Percentiles rank a stretch among this genome's conserved stretches.
Evolutionary conservation across 768 basidiomycete genomes (phyloP).

Genomic region (Boletellus ananas): DNA sequence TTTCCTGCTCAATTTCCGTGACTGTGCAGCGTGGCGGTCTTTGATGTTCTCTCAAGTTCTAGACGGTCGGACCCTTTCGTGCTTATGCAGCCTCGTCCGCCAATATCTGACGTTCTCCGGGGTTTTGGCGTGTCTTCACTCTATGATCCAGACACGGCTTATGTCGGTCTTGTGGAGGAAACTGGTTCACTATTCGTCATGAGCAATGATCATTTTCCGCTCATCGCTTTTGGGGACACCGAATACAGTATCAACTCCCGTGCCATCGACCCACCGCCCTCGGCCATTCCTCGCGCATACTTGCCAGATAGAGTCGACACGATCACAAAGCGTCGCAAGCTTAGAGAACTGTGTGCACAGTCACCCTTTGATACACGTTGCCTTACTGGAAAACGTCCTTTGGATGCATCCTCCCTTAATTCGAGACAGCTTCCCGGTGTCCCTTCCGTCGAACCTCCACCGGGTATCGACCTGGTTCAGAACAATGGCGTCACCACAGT

Average conservation of each 20-base stretch:
- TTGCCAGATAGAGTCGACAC: constrained; percentile 42
- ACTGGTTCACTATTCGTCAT: constrained; percentile 79
- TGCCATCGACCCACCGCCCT: constrained; percentile 36
- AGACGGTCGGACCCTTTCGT: constrained; percentile 63
- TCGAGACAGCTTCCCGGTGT: constrained; percentile 62
- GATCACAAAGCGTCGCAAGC: constrained; percentile 43
- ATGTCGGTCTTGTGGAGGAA: constrained; percentile 74
- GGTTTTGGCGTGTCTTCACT: constrained; percentile 37
- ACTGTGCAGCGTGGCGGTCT: constrained; percentile 66
- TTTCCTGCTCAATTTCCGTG: neutral
- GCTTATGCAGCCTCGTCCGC: constrained; percentile 81
- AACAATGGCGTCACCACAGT: constrained; percentile 10
- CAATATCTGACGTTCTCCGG: constrained; percentile 69
- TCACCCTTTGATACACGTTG: constrained; percentile 51
- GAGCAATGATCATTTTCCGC: constrained; percentile 75
- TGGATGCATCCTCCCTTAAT: constrained; percentile 47
- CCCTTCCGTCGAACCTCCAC: constrained; percentile 34
- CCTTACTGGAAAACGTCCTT: constrained; percentile 54
- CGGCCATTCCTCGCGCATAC: constrained; percentile 29
- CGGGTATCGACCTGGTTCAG: constrained; percentile 16
- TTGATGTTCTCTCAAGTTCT: constrained; percentile 61
- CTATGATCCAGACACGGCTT: constrained; percentile 56
- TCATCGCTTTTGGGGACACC: constrained; percentile 67
- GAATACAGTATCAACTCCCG: constrained; percentile 32
- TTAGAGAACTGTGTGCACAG: constrained; percentile 38